Evolutionary conservation across 78 protist genomes (phyloP).

Genomic region (Cavenderia fasciculata): DNA sequence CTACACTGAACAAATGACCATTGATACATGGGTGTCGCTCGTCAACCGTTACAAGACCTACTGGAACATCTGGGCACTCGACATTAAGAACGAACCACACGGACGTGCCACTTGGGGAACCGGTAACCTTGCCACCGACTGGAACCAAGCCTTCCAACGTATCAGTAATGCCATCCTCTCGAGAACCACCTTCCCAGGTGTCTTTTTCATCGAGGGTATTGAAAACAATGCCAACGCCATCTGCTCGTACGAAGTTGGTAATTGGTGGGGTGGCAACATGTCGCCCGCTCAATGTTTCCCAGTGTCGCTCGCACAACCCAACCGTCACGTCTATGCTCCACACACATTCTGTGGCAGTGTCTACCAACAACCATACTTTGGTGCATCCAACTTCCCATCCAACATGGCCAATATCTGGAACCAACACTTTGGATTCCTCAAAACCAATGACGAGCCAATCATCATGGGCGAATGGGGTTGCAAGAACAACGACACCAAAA

Average conservation of each 20-base stretch:
- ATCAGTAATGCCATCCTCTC: slow-evolving; percentile 18
- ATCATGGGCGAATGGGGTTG: slow-evolving; percentile 89
- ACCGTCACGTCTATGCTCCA: slow-evolving; percentile 61
- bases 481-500: slow-evolving; percentile 35
- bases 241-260: slow-evolving; percentile 15
- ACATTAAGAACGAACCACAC: slow-evolving; percentile 84
- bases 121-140: slow-evolving; percentile 64
- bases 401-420: slow-evolving; percentile 83
- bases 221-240: slow-evolving; percentile 23
- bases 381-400: slow-evolving; percentile 44
- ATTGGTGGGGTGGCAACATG: slow-evolving; percentile 63
- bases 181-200: slow-evolving; percentile 32
- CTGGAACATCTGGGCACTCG: slow-evolving; percentile 82
- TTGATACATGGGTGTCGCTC: slow-evolving; percentile 22
- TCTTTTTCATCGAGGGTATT: slow-evolving; percentile 79
- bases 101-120: slow-evolving; percentile 77
- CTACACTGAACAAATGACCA: slow-evolving; percentile 20
- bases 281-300: slow-evolving; percentile 48
- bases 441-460: neutral
- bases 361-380: slow-evolving; percentile 64
- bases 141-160: slow-evolving; percentile 41
- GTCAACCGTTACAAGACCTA: slow-evolving; percentile 34
- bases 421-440: slow-evolving; percentile 61
- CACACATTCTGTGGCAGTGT: slow-evolving; percentile 79
- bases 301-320: slow-evolving; percentile 17